Conservation (phyloP, 1,139 yeast species). For the Hyphopichia pseudoburtonii region DNA sequence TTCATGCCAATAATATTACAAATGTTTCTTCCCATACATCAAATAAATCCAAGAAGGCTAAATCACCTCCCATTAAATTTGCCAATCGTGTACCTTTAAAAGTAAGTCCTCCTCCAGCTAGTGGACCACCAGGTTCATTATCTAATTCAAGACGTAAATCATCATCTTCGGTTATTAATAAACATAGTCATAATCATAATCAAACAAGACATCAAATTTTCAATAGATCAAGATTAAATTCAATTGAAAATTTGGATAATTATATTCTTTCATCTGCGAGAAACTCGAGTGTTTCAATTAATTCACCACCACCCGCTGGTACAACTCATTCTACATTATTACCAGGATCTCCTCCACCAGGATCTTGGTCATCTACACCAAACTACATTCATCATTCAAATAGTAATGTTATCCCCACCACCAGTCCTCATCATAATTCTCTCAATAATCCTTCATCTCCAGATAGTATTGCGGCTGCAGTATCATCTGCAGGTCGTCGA, state of each 20-base stretch:
- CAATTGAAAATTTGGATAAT: conserved; percentile 45
- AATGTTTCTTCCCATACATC: conserved; percentile 3
- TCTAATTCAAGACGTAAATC: conserved; percentile 24
- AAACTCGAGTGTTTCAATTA: conserved; percentile 36
- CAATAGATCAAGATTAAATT: conserved; percentile 43
- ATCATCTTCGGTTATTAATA: conserved; percentile 25
- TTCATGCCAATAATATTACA: too few species aligned
- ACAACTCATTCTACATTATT: conserved; percentile 18
- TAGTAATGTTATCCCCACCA: conserved; percentile 19
- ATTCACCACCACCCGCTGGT: conserved; percentile 36
- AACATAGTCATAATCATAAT: conserved; percentile 13
- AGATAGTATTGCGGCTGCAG: conserved; percentile 18
- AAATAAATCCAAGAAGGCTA: conserved; percentile 16
- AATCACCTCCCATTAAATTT: conserved; percentile 41
- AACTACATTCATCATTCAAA: conserved; percentile 19
- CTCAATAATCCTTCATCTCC: conserved; percentile 9
- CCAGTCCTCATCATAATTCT: conserved; percentile 10
- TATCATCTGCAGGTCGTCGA: conserved; percentile 27
- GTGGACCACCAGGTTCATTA: conserved; percentile 12
- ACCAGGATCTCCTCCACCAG: conserved; percentile 20
- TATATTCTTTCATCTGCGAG: conserved; percentile 43
- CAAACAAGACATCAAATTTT: conserved; percentile 30
- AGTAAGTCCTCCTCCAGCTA: conserved; percentile 39
- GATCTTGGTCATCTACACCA: conserved; percentile 24
- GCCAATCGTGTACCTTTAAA: conserved; percentile 47